Evolutionary conservation across 1,284 basidiomycete genomes (phyloP).

Genomic region (Ganoderma lucidum): DNA sequence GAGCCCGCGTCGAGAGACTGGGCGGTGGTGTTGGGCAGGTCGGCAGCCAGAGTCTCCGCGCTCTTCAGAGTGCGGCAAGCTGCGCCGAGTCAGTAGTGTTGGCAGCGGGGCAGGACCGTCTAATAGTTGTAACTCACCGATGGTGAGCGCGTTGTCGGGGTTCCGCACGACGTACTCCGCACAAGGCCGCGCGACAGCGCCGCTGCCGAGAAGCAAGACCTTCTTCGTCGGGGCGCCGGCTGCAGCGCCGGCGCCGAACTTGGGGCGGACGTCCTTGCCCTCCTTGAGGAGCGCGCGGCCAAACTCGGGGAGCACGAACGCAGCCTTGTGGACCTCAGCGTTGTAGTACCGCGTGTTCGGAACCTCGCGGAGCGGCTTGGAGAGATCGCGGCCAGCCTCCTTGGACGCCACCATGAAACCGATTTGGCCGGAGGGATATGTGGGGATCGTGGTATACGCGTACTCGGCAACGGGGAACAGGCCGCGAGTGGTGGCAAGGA

Average conservation of each 20-base stretch:
- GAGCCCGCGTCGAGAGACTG: constrained; percentile 88
- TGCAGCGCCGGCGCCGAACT: constrained; percentile 62
- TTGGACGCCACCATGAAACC: constrained; percentile 95
- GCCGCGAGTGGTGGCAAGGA: constrained; percentile 76
- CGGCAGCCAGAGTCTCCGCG: constrained; percentile 75
- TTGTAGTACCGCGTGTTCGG: constrained; percentile 89
- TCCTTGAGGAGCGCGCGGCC: constrained; percentile 81
- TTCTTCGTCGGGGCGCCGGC: constrained; percentile 61
- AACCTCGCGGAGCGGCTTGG: constrained; percentile 75
- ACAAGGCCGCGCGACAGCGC: constrained; percentile 93
- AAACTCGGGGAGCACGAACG: constrained; percentile 95
- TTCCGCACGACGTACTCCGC: constrained; percentile 93
- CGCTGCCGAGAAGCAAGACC: constrained; percentile 92
- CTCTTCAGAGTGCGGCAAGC: constrained; percentile 87
- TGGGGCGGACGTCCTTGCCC: constrained; percentile 71
- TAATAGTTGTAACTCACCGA: constrained; percentile 56
- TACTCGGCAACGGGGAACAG: constrained; percentile 92
- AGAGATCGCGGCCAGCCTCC: constrained; percentile 74
- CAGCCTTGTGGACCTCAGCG: constrained; percentile 79
- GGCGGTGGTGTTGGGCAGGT: constrained; percentile 75
- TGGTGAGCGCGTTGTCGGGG: constrained; percentile 86
- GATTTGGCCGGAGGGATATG: constrained; percentile 97
- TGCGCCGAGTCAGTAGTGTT: constrained; percentile 33
- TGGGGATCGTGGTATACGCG: constrained; percentile 97
- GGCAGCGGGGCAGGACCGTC: no score